Evolutionary conservation across 139 green algal species (phyloP).

Genomic region (Chlamydomonas urium): DNA sequence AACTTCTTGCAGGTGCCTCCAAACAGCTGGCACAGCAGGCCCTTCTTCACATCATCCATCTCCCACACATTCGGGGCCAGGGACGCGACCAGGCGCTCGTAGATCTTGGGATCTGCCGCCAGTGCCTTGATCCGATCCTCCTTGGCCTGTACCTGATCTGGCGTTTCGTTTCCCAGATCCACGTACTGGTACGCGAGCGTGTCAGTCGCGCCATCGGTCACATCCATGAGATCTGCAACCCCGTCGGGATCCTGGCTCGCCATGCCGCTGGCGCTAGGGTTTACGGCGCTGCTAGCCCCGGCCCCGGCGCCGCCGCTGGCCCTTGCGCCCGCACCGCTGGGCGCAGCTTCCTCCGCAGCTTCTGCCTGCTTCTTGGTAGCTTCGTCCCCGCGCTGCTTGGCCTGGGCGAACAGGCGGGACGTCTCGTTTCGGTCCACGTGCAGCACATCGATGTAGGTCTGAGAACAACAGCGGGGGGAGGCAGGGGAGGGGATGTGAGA

Average conservation of each 20-base stretch:
- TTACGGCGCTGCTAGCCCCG: no score
- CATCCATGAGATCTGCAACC: no score
- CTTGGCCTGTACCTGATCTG: conserved; percentile 3
- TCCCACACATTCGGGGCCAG: conserved; percentile 95
- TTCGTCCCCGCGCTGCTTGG: neutral
- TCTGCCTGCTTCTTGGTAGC: neutral
- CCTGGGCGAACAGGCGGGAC: conserved; percentile 51
- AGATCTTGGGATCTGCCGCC: conserved; percentile 71
- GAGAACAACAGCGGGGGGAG: no score
- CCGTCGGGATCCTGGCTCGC: no score
- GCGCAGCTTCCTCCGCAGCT: neutral
- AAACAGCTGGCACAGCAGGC: conserved; percentile 78
- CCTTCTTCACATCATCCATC: conserved; percentile 97
- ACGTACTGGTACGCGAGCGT: no score
- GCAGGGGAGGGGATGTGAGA: no score
- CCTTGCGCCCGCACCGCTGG: neutral
- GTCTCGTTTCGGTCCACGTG: conserved; percentile 67
- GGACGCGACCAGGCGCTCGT: conserved; percentile 76
- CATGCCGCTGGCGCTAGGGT: no score
- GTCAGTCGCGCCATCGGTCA: no score
- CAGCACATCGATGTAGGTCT: conserved; percentile 86
- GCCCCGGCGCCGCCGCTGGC: neutral
- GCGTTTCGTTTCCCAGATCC: neutral
- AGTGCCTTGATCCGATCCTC: conserved; percentile 36
- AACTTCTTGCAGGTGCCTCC: conserved; percentile 69